phyloP scores from a whole-genome alignment of 495 filamentous ascomycete genomes.

The Collariella sp. region DNA sequence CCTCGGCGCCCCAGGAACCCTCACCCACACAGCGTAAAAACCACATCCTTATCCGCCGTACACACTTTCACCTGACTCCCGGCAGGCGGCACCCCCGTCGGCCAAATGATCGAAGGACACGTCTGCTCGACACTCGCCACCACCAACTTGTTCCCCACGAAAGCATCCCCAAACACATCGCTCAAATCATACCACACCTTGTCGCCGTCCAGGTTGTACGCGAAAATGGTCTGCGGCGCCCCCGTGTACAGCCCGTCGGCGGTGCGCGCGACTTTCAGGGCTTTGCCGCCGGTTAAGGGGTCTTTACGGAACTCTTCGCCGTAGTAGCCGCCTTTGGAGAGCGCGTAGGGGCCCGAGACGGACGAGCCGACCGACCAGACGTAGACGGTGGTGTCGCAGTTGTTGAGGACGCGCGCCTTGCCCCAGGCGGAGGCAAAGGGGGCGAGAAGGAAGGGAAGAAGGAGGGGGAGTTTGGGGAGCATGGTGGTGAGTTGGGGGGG shows the following conservation, averaged over 20 bases:
- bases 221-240: slow-evolving; percentile 45
- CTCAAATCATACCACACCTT: slow-evolving; percentile 50
- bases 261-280: slow-evolving; percentile 46
- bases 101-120: slow-evolving; percentile 45
- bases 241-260: slow-evolving; percentile 47
- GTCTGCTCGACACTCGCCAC: slow-evolving; percentile 31
- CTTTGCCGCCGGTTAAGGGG: slow-evolving; percentile 43
- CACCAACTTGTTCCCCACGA: slow-evolving; percentile 38
- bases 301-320: slow-evolving; percentile 39
- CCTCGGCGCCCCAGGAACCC: too few relatives aligned
- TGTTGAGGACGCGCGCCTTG: slow-evolving; percentile 45
- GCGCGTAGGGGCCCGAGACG: slow-evolving; percentile 34
- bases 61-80: slow-evolving; percentile 48
- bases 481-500: not conserved
- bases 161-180: slow-evolving; percentile 48
- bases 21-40: slow-evolving; percentile 21
- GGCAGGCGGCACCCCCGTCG: slow-evolving; percentile 38
- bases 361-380: slow-evolving; percentile 48
- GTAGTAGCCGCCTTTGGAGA: slow-evolving; percentile 34
- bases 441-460: slow-evolving; percentile 17
- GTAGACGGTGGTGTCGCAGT: slow-evolving; percentile 40
- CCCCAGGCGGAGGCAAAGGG: slow-evolving; percentile 35
- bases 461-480: slow-evolving; percentile 10
- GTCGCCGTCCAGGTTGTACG: slow-evolving; percentile 44
- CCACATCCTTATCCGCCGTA: slow-evolving; percentile 25